These are phyloP conservation scores for Mortierella sp. DNA, from an alignment of 371 early-diverging fungal genomes.

Conservation along the genomic window DNA sequence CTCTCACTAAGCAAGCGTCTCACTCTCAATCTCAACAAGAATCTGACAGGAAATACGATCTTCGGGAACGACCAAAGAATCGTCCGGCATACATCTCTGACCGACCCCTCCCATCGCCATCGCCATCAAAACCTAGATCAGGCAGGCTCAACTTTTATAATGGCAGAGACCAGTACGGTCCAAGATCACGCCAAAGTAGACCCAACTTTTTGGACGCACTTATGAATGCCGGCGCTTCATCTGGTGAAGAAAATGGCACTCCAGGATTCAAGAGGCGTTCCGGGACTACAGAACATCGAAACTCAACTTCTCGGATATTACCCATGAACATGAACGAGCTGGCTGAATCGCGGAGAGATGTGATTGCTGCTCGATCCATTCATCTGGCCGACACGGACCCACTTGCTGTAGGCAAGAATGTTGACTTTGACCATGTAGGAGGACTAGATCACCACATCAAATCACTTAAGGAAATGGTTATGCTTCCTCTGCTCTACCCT, in stretches of 20 bases:
- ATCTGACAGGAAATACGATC: conserved; percentile 41
- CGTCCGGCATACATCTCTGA: conserved; percentile 45
- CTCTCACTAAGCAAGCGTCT: conserved; percentile 8
- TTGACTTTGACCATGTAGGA: conserved; percentile 67
- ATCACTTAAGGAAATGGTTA: conserved; percentile 78
- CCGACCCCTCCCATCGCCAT: conserved; percentile 35
- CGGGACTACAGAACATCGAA: conserved; percentile 29
- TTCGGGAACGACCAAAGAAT: conserved; percentile 50
- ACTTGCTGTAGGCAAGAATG: conserved; percentile 47
- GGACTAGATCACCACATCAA: conserved; percentile 67
- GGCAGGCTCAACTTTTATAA: conserved; percentile 22
- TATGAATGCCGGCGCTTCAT: conserved; percentile 44
- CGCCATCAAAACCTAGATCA: conserved; percentile 34
- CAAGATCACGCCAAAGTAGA: conserved; percentile 28
- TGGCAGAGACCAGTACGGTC: conserved; percentile 23
- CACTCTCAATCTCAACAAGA: conserved; percentile 38
- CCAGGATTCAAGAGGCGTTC: conserved; percentile 36
- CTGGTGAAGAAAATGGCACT: conserved; percentile 44
- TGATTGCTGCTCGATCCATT: conserved; percentile 36
- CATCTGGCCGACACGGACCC: conserved; percentile 58
- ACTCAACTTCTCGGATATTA: conserved; percentile 43
- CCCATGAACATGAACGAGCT: conserved; percentile 58
- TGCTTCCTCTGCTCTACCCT: conserved; percentile 79
- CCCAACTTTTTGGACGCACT: conserved; percentile 32
- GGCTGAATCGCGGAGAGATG: conserved; percentile 45